These are phyloP conservation scores for Clonostachys solani DNA, from an alignment of 2,329 filamentous ascomycete species.

Conservation along the genomic window DNA sequence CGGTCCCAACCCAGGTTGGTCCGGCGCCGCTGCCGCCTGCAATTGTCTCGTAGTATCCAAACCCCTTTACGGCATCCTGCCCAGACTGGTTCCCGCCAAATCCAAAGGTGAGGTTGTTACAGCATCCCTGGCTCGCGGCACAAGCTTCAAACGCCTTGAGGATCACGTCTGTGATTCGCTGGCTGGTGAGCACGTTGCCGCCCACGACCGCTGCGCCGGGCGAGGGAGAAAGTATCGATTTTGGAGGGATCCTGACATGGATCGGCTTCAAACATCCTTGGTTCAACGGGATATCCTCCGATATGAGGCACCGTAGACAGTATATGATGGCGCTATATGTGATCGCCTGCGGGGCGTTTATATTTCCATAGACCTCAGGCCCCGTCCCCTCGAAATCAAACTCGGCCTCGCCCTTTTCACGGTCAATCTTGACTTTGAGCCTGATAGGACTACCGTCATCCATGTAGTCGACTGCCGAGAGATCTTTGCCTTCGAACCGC, in stretches of 20 bases:
- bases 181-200: conserved; percentile 62
- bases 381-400: conserved; percentile 82
- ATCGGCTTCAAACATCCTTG: conserved; percentile 78
- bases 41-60: conserved; percentile 58
- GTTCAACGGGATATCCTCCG: conserved; percentile 77
- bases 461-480: conserved; percentile 76
- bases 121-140: conserved; percentile 75
- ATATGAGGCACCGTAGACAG: conserved; percentile 74
- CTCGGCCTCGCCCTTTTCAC: conserved; percentile 68
- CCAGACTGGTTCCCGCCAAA: conserved; percentile 48
- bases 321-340: conserved; percentile 87
- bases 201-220: conserved; percentile 77
- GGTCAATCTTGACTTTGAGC: conserved; percentile 71
- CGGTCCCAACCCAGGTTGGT: conserved; percentile 38
- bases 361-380: conserved; percentile 74
- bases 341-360: conserved; percentile 78
- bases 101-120: conserved; percentile 81
- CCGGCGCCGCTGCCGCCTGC: conserved; percentile 66
- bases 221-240: conserved; percentile 71
- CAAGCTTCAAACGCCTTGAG: conserved; percentile 74
- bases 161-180: conserved; percentile 38
- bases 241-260: conserved; percentile 67
- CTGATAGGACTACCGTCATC: conserved; percentile 77
- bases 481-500: conserved; percentile 65
- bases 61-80: conserved; percentile 29